Percentiles rank a stretch among this genome's conserved stretches.
phyloP scores from a whole-genome alignment of 2,329 filamentous ascomycete genomes.

The Sphaerulina musiva region DNA sequence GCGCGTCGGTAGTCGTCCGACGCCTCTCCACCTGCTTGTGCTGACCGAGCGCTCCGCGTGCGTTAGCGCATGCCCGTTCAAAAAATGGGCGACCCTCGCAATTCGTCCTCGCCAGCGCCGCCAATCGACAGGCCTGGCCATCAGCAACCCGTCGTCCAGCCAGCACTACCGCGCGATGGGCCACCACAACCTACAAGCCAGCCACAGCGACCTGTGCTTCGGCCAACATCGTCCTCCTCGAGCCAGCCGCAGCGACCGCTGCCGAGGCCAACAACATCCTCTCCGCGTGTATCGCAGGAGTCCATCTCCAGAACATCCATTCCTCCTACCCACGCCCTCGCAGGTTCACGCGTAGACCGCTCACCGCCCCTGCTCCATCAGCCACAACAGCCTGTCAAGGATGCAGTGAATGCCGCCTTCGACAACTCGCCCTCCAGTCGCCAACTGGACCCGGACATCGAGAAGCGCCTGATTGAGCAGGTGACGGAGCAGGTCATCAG shows the following conservation, averaged over 20 bases:
- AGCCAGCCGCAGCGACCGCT: conserved; percentile 5
- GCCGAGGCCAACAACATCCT: conserved; percentile 1
- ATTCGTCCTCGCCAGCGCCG: conserved; percentile 5
- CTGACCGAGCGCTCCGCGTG: conserved; percentile 4
- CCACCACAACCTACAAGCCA: conserved; percentile 6
- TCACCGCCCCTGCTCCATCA: conserved; percentile 21
- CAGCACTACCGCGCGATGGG: not conserved
- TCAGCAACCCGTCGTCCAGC: not conserved
- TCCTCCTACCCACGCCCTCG: conserved; percentile 14
- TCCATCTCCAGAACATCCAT: conserved; percentile 1
- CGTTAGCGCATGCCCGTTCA: conserved; percentile 7
- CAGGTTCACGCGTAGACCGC: conserved; percentile 12
- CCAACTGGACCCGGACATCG: conserved; percentile 53
- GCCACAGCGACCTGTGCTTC: conserved; percentile 3
- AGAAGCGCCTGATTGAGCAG: conserved; percentile 54
- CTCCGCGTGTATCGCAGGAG: conserved; percentile 8
- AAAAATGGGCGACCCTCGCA: conserved; percentile 12
- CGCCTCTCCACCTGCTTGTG: not conserved
- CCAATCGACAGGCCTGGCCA: not conserved
- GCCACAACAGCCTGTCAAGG: conserved; percentile 45
- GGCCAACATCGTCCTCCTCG: not conserved
- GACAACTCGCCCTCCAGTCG: conserved; percentile 44
- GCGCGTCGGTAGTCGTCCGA: not conserved
- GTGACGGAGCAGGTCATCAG: conserved; percentile 51
- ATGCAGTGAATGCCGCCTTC: conserved; percentile 53